Base-by-base conservation (phyloP, 257 asterid species). In the Striga asiatica region DNA sequence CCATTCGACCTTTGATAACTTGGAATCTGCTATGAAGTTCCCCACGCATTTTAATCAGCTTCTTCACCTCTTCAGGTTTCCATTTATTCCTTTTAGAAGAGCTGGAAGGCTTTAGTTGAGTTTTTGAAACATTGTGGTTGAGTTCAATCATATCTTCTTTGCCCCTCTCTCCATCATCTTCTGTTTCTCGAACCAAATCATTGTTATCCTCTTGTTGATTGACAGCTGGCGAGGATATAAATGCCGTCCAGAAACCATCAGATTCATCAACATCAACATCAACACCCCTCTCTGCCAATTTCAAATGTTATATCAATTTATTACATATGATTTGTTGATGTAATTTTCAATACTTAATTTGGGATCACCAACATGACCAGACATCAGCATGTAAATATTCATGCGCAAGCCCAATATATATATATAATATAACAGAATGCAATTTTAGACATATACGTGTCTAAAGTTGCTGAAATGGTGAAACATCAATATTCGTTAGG, bases 1-100 rank as follows among this genome's bases (percentile, higher is more conserved):
- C 94, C 97, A 88, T 92, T 37, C 97, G 80, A 25, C 99, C 95
- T 71, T 76, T 88, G 66, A 77, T 74, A 45, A 82, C 88, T 77
- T 79, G 97, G 84, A 92, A 92, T 71, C 85, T 81, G 71, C 77
- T 69, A 52, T 88, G 73, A 56, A 84, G 94, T 62, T 88, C 88
- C 62, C 89, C 94, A 4, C 97, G 95, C 83, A 84, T 14, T 72
- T 66, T 67, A 61, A 92, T 88, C 57, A 92, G 64, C 71, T 73
- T 84, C 79, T 73, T 73, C 25, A 92, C 65, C 75, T 92, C 99
- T 66, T 88, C 97, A 18, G 89, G 82, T 70, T 76, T 84, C 99
- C 97, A 92, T 67, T 83, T 88, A 79, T 88, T 92, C 69, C 83
- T 71, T 66, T 79, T 92, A 22, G 53, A 62, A 24, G 80, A 48